These are phyloP conservation scores for Anacardium occidentale DNA, from an alignment of 345 rosid species.

Conservation along the genomic window DNA sequence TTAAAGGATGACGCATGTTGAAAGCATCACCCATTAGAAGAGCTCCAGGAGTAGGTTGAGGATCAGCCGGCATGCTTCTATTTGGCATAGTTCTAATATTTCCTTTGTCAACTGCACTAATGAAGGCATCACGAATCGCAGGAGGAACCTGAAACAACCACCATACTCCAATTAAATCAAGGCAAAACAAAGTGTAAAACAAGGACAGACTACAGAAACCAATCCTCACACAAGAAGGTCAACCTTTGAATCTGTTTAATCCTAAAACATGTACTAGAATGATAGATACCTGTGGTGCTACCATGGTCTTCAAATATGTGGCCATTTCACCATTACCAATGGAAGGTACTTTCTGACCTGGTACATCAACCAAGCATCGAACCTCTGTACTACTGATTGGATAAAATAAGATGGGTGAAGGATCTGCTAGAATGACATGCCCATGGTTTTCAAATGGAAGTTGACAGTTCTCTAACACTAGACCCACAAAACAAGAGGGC, in stretches of 20 bases:
- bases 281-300: conserved; percentile 38
- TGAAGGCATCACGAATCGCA: conserved; percentile 37
- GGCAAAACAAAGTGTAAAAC: background rate
- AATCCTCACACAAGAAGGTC: background rate
- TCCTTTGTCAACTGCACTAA: conserved; percentile 44
- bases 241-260: background rate
- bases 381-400: conserved; percentile 52
- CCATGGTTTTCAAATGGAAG: conserved; percentile 52
- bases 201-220: background rate
- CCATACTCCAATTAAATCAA: background rate
- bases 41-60: conserved; percentile 49
- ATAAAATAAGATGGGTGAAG: conserved; percentile 53
- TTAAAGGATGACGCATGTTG: conserved; percentile 59
- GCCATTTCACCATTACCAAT: conserved; percentile 51
- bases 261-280: background rate
- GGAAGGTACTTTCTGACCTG: conserved; percentile 47
- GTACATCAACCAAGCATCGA: conserved; percentile 51
- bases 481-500: conserved; percentile 50
- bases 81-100: conserved; percentile 55
- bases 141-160: conserved; percentile 35
- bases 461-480: conserved; percentile 47
- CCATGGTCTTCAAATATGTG: conserved; percentile 33
- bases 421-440: conserved; percentile 53
- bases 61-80: conserved; percentile 59
- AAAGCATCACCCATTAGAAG: conserved; percentile 50